Evolutionary conservation across 1,139 yeast species (phyloP), one percentile per base, ranked within the genome.

Genomic region (Lodderomyces elongisporus): DNA sequence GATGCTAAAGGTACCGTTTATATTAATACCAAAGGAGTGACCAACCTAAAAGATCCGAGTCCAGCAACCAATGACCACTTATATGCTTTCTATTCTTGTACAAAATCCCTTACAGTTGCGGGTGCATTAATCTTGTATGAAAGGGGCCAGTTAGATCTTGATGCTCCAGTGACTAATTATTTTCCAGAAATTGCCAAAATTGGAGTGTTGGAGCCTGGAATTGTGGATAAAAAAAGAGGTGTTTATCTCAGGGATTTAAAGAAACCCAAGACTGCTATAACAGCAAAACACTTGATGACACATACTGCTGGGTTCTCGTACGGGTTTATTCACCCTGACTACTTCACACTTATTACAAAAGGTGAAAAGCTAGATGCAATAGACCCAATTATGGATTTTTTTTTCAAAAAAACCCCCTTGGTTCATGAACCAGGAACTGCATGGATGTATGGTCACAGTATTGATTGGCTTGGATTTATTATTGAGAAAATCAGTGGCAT

Each of bases 301-400:
- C 79, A 76, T 44, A 74, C 77, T 1, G 57, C 77, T 2, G 79
- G 79, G 0, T 64, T 73, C 33, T 60, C 70, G 3, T 73, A 73
- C 50, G 58, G 66, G 1, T 71, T 70, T 44, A 56, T 70, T 36
- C 58, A 58, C 42, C 48, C 51, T 3, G 62, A 54, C 31, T 57
- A 56, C 40, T 38, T 42, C 27, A 39, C 45, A 8, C 51, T 60
- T 30, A 42, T 42, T 14, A 41, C 45, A 31, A 49, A 43, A 28
- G 48, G 47, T 32, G 49, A 46, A 43, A 43, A 46, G 16, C 37
- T 45, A 13, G 52, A 53, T 37, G 47, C 52, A 1, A 32, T 51
- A 10, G 44, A 48, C 13, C 65, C 69, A 1, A 43, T 55, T 4
- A 37, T 38, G 35, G 54, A 50, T 14, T 50, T 54, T 21, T 64